Conservation (phyloP, 2,329 filamentous ascomycete species). For the Xylariaceae sp. region DNA sequence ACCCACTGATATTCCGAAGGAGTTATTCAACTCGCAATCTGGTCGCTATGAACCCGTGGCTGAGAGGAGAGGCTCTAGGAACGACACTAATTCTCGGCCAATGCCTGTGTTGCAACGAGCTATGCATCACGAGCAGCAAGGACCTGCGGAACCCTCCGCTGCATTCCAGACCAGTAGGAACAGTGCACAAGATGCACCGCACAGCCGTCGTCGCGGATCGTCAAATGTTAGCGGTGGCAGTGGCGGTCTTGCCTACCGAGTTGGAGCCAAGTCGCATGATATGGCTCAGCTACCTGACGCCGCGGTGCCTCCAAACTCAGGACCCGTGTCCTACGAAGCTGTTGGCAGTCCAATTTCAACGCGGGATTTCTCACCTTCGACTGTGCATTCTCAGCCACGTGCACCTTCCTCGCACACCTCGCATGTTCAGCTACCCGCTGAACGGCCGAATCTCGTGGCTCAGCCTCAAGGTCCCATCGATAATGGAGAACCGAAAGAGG, state of each 20-base stretch:
- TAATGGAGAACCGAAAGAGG: slow-evolving; percentile 26
- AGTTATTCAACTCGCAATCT: slow-evolving; percentile 93
- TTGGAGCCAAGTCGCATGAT: slow-evolving; percentile 38
- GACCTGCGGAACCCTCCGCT: slow-evolving; percentile 76
- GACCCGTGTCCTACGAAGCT: slow-evolving; percentile 43
- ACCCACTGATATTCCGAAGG: slow-evolving; percentile 58
- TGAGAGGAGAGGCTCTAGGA: slow-evolving; percentile 69
- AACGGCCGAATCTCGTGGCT: no score
- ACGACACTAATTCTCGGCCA: slow-evolving; percentile 64
- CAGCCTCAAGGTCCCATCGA: neutral
- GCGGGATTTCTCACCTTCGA: slow-evolving; percentile 34
- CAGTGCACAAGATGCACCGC: slow-evolving; percentile 60
- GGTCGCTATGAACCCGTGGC: slow-evolving; percentile 86
- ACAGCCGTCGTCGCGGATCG: slow-evolving; percentile 75
- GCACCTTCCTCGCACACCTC: no score
- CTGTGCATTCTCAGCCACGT: slow-evolving; percentile 2
- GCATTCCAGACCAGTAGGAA: slow-evolving; percentile 78
- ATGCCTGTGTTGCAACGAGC: slow-evolving; percentile 76
- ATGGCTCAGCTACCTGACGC: slow-evolving; percentile 40
- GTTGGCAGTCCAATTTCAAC: slow-evolving; percentile 49
- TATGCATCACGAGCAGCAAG: slow-evolving; percentile 53
- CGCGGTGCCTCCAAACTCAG: slow-evolving; percentile 30
- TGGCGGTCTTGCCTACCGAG: slow-evolving; percentile 60
- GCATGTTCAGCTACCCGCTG: no score
- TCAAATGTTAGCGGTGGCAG: slow-evolving; percentile 90